Conservation (phyloP, 1,139 yeast genomes). For the Hemisphaericaspora subhashii region DNA sequence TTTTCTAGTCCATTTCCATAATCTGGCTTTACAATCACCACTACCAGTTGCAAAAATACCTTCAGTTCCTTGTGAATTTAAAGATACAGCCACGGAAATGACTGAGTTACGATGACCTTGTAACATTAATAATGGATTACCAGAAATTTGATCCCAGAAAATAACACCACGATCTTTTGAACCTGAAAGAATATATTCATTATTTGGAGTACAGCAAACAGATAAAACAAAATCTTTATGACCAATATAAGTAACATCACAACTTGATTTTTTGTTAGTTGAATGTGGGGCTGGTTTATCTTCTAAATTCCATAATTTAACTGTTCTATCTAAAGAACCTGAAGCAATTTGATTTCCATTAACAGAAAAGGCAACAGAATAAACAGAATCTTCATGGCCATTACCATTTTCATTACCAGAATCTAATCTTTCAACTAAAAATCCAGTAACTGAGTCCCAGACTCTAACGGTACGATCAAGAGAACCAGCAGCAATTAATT, state of each 20-base stretch:
- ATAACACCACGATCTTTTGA: constrained; percentile 97
- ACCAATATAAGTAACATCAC: constrained; percentile 93
- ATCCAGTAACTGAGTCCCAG: constrained; percentile 95
- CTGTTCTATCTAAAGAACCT: constrained; percentile 94
- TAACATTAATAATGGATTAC: constrained; percentile 91
- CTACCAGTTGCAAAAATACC: constrained; percentile 93
- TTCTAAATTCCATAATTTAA: constrained; percentile 89
- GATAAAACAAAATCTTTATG: constrained; percentile 95
- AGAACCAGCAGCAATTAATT: constrained; percentile 93
- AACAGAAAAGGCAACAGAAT: constrained; percentile 90
- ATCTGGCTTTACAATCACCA: constrained; percentile 97
- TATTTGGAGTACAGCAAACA: constrained; percentile 93
- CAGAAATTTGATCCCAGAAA: constrained; percentile 93
- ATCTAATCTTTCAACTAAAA: constrained; percentile 88
- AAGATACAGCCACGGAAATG: constrained; percentile 88
- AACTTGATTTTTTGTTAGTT: constrained; percentile 52
- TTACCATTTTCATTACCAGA: constrained; percentile 84
- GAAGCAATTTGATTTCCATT: constrained; percentile 91
- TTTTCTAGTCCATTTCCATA: constrained; percentile 73
- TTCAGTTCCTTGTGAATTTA: constrained; percentile 69
- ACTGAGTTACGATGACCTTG: constrained; percentile 98
- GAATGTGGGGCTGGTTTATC: constrained; percentile 52
- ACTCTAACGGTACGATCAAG: constrained; percentile 94
- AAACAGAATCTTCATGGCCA: constrained; percentile 96
- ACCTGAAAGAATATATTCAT: constrained; percentile 88